A percentile compares a stretch with the other conserved stretches of the same genome.
phyloP scores from a whole-genome alignment of 106 monocot genomes.

The Dendrobium huoshanense region DNA sequence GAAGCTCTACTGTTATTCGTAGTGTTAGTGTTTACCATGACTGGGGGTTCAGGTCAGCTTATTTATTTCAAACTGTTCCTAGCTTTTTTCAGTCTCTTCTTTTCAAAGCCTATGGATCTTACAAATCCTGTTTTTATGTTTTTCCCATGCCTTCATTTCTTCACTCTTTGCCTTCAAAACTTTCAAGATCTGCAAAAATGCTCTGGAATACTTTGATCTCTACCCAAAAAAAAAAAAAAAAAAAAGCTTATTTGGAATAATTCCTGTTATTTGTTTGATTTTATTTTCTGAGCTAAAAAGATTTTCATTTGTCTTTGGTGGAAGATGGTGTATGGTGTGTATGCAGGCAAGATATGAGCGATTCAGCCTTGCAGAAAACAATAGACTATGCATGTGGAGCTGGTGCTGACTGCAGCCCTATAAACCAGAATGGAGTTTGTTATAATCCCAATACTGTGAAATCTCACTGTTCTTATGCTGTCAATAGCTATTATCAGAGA shows the following conservation, averaged over 20 bases:
- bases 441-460: conserved; percentile 46
- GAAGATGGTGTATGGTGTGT: conserved; percentile 72
- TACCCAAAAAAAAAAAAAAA: too few species aligned
- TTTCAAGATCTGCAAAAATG: too few species aligned
- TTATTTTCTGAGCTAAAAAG: background rate
- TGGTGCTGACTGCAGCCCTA: conserved; percentile 60
- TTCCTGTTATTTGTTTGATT: background rate
- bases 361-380: conserved; percentile 42
- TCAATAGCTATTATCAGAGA: conserved; percentile 74
- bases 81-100: background rate
- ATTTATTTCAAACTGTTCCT: background rate
- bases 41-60: conserved; percentile 29
- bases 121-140: too few species aligned
- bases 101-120: background rate
- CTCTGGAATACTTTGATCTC: too few species aligned
- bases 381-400: conserved; percentile 73
- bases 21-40: conserved; percentile 23
- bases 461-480: conserved; percentile 70
- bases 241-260: too few species aligned
- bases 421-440: conserved; percentile 48
- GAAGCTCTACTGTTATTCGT: conserved; percentile 7
- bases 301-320: background rate
- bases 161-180: too few species aligned
- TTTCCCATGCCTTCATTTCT: too few species aligned
- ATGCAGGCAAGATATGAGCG: conserved; percentile 32